phyloP scores from a whole-genome alignment of 768 basidiomycete species.

The Pleurotus tuber-regium region DNA sequence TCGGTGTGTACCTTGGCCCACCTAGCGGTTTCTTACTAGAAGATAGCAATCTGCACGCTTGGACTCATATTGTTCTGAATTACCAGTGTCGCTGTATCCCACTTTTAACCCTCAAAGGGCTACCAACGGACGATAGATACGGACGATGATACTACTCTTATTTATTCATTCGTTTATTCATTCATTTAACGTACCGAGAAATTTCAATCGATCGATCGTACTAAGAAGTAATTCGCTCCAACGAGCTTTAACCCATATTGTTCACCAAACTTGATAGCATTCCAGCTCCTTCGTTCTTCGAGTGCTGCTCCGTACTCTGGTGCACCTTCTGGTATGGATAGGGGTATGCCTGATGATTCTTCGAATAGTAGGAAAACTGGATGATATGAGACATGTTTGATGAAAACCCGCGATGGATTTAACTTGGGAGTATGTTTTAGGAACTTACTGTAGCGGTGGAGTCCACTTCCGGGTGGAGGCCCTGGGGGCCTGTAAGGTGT shows the following conservation, averaged over 20 bases:
- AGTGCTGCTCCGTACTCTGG: constrained; percentile 43
- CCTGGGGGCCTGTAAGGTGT: constrained; percentile 59
- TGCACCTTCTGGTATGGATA: constrained; percentile 41
- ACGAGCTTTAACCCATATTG: constrained; percentile 52
- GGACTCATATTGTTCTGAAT: too few species aligned
- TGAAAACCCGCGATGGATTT: background rate
- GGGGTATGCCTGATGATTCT: constrained; percentile 42
- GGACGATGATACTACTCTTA: too few species aligned
- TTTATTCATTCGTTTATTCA: too few species aligned
- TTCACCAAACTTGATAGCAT: constrained; percentile 50
- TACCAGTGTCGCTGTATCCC: too few species aligned
- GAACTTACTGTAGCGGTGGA: constrained; percentile 57
- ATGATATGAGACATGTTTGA: background rate
- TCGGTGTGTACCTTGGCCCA: too few species aligned
- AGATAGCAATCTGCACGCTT: too few species aligned
- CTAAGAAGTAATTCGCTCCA: constrained; percentile 56
- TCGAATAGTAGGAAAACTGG: constrained; percentile 58
- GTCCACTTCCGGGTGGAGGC: constrained; percentile 50
- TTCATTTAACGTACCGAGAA: too few species aligned
- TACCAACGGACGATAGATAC: too few species aligned
- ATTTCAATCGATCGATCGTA: constrained; percentile 25
- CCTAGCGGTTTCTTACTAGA: too few species aligned
- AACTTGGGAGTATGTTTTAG: background rate
- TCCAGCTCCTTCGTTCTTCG: constrained; percentile 52
- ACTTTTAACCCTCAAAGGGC: too few species aligned